Percentiles rank a stretch among this genome's conserved stretches.
Conservation (phyloP, 306 rosid genomes). For the Acacia crassicarpa region DNA sequence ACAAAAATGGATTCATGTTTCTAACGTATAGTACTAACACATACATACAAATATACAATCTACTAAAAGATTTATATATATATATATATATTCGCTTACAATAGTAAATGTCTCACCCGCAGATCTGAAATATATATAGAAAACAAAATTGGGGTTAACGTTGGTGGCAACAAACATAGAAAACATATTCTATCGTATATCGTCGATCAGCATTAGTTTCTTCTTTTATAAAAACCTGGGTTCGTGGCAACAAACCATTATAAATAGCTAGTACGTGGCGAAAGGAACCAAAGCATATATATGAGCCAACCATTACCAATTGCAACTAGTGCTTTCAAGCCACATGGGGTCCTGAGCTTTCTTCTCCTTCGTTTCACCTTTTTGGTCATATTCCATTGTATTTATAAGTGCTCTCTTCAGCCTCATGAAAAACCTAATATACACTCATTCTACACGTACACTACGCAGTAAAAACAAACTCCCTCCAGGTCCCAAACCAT, state of each 20-base stretch:
- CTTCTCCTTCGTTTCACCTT: neutral
- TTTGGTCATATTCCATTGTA: neutral
- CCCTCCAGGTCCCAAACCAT: conserved; percentile 39
- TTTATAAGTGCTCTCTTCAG: neutral
- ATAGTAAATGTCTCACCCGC: too few relatives aligned
- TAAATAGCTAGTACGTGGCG: neutral
- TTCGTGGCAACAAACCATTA: neutral
- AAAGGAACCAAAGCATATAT: neutral
- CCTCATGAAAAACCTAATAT: neutral
- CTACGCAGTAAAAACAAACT: neutral
- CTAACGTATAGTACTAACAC: too few relatives aligned
- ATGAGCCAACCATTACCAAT: neutral
- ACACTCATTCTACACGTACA: neutral
- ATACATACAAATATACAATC: too few relatives aligned
- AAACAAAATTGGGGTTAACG: too few relatives aligned
- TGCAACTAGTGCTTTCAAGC: neutral
- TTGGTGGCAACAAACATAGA: too few relatives aligned
- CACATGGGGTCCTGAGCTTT: neutral
- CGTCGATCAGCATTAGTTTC: too few relatives aligned
- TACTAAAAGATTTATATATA: too few relatives aligned
- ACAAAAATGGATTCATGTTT: too few relatives aligned
- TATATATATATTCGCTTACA: too few relatives aligned
- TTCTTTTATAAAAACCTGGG: neutral
- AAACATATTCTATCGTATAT: too few relatives aligned
- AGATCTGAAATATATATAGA: too few relatives aligned